These are phyloP conservation scores for Elaeis oleifera DNA, from an alignment of 202 grass and related monocot genomes.

Conservation along the genomic window DNA sequence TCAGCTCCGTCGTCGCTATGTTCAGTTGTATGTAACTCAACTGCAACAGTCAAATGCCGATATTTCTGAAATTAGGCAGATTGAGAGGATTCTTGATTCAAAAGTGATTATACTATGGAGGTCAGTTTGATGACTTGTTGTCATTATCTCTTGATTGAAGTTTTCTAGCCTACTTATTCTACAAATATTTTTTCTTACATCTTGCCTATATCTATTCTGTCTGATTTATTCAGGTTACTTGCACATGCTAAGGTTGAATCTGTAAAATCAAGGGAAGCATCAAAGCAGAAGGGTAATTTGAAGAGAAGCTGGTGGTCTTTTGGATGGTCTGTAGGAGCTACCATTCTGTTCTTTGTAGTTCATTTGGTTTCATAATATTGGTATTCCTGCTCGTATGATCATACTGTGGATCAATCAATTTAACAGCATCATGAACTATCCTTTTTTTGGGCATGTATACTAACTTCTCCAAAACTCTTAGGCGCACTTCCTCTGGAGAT, in stretches of 20 bases:
- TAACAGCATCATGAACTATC: too few relatives aligned
- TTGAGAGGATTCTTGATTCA: constrained; percentile 80
- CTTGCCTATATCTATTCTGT: neutral
- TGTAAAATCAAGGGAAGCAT: constrained; percentile 70
- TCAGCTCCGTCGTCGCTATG: constrained; percentile 87
- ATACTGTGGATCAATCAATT: too few relatives aligned
- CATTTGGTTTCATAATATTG: neutral
- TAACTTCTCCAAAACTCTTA: constrained; percentile 7
- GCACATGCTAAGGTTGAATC: constrained; percentile 96
- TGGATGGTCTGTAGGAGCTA: constrained; percentile 36
- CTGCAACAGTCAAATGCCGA: constrained; percentile 73
- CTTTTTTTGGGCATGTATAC: too few relatives aligned
- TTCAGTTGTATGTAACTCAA: constrained; percentile 68
- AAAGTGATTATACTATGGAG: constrained; percentile 98
- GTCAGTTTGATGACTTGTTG: constrained; percentile 15
- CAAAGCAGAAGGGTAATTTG: constrained; percentile 47
- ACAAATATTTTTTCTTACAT: too few relatives aligned
- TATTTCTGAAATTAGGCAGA: constrained; percentile 73
- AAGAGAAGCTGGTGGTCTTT: constrained; percentile 95
- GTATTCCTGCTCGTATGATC: neutral
- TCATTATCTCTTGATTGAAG: too few relatives aligned
- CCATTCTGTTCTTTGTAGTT: neutral
- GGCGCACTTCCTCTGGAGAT: constrained; percentile 33
- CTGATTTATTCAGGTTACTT: constrained; percentile 58
- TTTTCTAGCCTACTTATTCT: too few relatives aligned